Percentiles rank a stretch among this genome's conserved stretches.
These are phyloP conservation scores for Mariannaea sp. DNA, from an alignment of 2,329 filamentous ascomycete genomes.

Conservation along the genomic window DNA sequence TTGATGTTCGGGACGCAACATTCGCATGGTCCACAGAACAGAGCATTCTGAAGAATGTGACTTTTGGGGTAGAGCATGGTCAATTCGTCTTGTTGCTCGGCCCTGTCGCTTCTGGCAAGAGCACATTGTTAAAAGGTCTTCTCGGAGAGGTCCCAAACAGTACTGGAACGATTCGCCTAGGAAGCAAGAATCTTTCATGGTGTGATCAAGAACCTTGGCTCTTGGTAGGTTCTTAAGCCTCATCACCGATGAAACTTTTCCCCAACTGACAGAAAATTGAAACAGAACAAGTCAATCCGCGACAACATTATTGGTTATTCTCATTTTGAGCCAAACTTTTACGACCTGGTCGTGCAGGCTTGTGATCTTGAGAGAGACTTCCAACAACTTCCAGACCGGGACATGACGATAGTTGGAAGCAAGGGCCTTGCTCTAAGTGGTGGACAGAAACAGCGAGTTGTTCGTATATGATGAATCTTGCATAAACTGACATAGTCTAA, in stretches of 20 bases:
- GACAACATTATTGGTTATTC: slow-evolving; percentile 44
- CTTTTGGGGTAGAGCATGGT: slow-evolving; percentile 39
- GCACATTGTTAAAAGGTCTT: slow-evolving; percentile 48
- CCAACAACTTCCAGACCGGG: slow-evolving; percentile 40
- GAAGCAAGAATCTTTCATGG: slow-evolving; percentile 31
- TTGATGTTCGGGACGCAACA: slow-evolving; percentile 33
- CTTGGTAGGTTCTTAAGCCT: slow-evolving; percentile 22
- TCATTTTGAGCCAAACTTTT: slow-evolving; percentile 34
- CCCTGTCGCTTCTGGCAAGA: slow-evolving; percentile 52
- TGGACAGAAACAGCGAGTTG: slow-evolving; percentile 52
- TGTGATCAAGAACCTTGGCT: slow-evolving; percentile 46
- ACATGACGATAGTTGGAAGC: slow-evolving; percentile 49
- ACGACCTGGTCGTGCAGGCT: slow-evolving; percentile 33
- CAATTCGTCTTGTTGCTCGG: slow-evolving; percentile 49
- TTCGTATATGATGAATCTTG: slow-evolving; percentile 23
- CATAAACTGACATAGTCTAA: too few species aligned
- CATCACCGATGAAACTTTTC: background rate
- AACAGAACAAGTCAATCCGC: slow-evolving; percentile 41
- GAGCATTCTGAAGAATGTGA: slow-evolving; percentile 38
- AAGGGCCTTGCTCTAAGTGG: slow-evolving; percentile 53
- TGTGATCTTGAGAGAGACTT: slow-evolving; percentile 44
- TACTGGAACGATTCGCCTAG: slow-evolving; percentile 28
- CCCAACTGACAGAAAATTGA: slow-evolving; percentile 1
- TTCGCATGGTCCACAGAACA: slow-evolving; percentile 45
- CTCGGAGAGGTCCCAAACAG: slow-evolving; percentile 40